Conservation (phyloP, 306 rosid genomes). For the Abrus precatorius region DNA sequence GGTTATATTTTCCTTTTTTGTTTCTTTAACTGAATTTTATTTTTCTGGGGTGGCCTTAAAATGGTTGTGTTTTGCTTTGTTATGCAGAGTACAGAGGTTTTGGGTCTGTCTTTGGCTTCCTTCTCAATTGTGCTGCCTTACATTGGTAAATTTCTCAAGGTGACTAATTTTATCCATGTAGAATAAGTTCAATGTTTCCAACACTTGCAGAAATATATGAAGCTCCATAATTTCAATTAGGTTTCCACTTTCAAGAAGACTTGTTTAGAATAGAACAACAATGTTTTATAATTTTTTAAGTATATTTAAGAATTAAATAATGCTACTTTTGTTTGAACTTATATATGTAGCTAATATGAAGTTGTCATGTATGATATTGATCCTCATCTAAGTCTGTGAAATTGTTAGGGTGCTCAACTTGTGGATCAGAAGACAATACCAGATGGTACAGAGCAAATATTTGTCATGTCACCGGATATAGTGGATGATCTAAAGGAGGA, state of each 20-base stretch:
- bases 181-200: neutral
- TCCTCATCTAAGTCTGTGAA: constrained; percentile 24
- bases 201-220: neutral
- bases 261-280: neutral
- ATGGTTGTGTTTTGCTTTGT: constrained; percentile 38
- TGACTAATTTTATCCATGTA: constrained; percentile 39
- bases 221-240: neutral
- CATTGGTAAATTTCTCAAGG: constrained; percentile 93
- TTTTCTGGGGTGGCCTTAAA: neutral
- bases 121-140: constrained; percentile 78
- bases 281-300: neutral
- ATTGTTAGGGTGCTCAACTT: constrained; percentile 78
- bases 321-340: neutral
- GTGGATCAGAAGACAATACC: constrained; percentile 74
- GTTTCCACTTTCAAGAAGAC: constrained; percentile 2
- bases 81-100: constrained; percentile 74
- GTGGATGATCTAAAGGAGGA: constrained; percentile 72
- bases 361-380: constrained; percentile 20
- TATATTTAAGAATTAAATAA: neutral
- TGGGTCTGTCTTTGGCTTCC: constrained; percentile 87
- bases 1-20: neutral
- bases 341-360: constrained; percentile 34
- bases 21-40: constrained; percentile 1
- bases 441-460: constrained; percentile 75
- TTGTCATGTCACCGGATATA: constrained; percentile 69